These are phyloP conservation scores for Spizellomyces punctatus DNA, from an alignment of 192 early-diverging fungal species.

Conservation along the genomic window DNA sequence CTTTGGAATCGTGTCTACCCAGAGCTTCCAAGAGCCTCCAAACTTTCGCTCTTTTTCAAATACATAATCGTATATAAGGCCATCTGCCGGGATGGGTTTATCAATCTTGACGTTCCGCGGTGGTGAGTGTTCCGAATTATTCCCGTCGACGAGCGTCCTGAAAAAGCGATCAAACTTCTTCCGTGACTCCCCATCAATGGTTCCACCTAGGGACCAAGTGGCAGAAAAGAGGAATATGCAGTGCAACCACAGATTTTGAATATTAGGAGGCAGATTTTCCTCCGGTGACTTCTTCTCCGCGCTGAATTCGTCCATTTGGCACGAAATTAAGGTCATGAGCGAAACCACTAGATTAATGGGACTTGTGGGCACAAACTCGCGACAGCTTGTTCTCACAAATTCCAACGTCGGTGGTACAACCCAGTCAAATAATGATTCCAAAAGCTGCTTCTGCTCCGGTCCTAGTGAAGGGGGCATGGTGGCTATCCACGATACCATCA, in stretches of 20 bases:
- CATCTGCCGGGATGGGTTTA: conserved; percentile 55
- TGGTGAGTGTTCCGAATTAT: conserved; percentile 38
- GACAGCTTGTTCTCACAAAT: conserved; percentile 50
- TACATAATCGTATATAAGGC: conserved; percentile 57
- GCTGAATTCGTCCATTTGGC: conserved; percentile 54
- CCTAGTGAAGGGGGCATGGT: conserved; percentile 46
- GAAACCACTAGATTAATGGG: conserved; percentile 54
- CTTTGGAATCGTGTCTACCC: conserved; percentile 57
- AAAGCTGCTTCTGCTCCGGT: conserved; percentile 38
- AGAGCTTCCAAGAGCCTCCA: conserved; percentile 60
- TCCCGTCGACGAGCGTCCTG: conserved; percentile 49
- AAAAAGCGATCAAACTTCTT: conserved; percentile 59
- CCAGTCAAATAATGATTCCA: conserved; percentile 59
- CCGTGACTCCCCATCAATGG: conserved; percentile 55
- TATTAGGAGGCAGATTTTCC: conserved; percentile 44
- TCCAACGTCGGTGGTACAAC: conserved; percentile 51
- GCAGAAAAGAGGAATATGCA: conserved; percentile 55
- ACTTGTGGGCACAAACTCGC: conserved; percentile 52
- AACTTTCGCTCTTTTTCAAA: conserved; percentile 58
- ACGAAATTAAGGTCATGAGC: conserved; percentile 57
- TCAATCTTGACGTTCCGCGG: conserved; percentile 53
- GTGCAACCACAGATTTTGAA: conserved; percentile 51
- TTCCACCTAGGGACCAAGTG: conserved; percentile 62
- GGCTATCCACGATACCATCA: conserved; percentile 55
- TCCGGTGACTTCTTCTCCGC: conserved; percentile 34